phyloP scores from a whole-genome alignment of 768 basidiomycete species.

The Panaeolus papilionaceus region DNA sequence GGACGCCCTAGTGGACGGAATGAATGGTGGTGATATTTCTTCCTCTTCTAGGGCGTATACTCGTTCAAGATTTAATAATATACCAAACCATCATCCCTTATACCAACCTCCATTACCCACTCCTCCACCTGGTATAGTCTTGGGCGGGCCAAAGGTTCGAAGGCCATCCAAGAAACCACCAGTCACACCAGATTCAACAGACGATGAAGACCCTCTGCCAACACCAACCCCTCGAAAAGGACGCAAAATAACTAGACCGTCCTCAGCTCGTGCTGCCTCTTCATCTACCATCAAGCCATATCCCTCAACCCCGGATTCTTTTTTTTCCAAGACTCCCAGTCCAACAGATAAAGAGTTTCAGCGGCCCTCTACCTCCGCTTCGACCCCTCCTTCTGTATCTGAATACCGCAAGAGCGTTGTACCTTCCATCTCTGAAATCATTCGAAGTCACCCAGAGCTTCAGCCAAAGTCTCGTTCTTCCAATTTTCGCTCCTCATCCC shows the following conservation, averaged over 20 bases:
- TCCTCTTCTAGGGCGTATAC: constrained; percentile 46
- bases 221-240: constrained; percentile 40
- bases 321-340: constrained; percentile 23
- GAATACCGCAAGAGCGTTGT: constrained; percentile 56
- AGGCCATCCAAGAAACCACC: constrained; percentile 37
- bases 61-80: constrained; percentile 60
- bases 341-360: constrained; percentile 23
- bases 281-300: constrained; percentile 5
- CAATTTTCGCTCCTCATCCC: constrained; percentile 50
- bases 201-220: constrained; percentile 52
- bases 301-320: constrained; percentile 19
- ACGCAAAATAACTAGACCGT: constrained; percentile 34
- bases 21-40: constrained; percentile 76
- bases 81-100: constrained; percentile 71
- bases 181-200: constrained; percentile 55
- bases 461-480: constrained; percentile 56
- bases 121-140: constrained; percentile 79
- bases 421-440: constrained; percentile 90
- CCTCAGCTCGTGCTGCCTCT: constrained; percentile 31
- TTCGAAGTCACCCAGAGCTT: constrained; percentile 77
- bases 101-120: constrained; percentile 85
- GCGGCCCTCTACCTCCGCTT: constrained; percentile 28
- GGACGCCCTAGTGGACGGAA: constrained; percentile 89
- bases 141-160: constrained; percentile 57
- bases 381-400: not conserved